These are phyloP conservation scores for Agaricus blazei DNA, from an alignment of 768 basidiomycete genomes.

Conservation along the genomic window DNA sequence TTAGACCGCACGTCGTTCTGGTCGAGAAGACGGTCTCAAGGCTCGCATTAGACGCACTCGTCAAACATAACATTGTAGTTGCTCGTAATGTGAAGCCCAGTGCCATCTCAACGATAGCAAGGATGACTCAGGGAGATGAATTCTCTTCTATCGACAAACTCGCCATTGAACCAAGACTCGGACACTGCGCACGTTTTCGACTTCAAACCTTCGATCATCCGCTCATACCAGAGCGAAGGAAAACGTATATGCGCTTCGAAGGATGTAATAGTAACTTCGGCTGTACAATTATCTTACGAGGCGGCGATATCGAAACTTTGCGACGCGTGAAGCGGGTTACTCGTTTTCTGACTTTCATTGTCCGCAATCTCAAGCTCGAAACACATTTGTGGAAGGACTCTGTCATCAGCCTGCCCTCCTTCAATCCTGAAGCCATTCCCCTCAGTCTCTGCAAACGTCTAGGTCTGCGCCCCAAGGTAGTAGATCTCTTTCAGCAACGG, in stretches of 20 bases:
- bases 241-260: constrained; percentile 98
- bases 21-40: constrained; percentile 90
- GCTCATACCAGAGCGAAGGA: constrained; percentile 89
- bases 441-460: constrained; percentile 23
- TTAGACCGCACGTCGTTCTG: constrained; percentile 88
- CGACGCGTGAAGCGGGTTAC: constrained; percentile 89
- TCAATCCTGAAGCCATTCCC: constrained; percentile 65
- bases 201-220: constrained; percentile 94
- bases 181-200: constrained; percentile 80
- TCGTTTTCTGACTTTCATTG: constrained; percentile 87
- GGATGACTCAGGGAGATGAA: constrained; percentile 92
- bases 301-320: constrained; percentile 77
- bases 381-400: constrained; percentile 92
- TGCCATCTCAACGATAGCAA: constrained; percentile 82
- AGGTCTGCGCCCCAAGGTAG: constrained; percentile 21
- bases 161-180: constrained; percentile 82
- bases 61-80: constrained; percentile 82
- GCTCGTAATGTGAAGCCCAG: constrained; percentile 86
- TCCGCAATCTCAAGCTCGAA: constrained; percentile 91
- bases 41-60: constrained; percentile 82
- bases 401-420: constrained; percentile 66
- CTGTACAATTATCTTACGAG: constrained; percentile 89
- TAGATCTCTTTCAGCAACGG: constrained; percentile 11
- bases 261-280: constrained; percentile 92
- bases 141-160: constrained; percentile 95